A percentile compares a stretch with the other conserved stretches of the same genome.
Conservation (phyloP, 2,329 filamentous ascomycete genomes). For the Arthrobotrys iridis region DNA sequence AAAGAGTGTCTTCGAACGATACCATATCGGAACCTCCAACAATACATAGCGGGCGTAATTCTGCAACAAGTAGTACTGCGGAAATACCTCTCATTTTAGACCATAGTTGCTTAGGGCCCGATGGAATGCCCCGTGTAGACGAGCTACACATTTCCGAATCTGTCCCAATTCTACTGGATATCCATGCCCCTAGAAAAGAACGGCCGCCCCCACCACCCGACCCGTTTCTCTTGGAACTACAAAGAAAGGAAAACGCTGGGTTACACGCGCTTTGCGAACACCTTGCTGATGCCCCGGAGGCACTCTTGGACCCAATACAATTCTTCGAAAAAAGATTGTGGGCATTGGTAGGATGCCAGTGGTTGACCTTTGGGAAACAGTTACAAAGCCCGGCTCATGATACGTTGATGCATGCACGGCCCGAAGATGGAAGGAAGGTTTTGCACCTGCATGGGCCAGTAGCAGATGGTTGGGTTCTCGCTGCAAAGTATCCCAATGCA, state of each 20-base stretch:
- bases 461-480: constrained; percentile 54
- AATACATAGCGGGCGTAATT: constrained; percentile 49
- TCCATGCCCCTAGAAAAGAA: constrained; percentile 22
- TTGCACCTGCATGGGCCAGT: constrained; percentile 53
- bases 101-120: constrained; percentile 39
- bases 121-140: constrained; percentile 47
- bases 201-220: constrained; percentile 31
- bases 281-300: constrained; percentile 40
- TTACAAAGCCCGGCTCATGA: constrained; percentile 54
- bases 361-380: constrained; percentile 55
- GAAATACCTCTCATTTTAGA: constrained; percentile 52
- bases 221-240: constrained; percentile 37
- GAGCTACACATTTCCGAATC: constrained; percentile 37
- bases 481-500: constrained; percentile 55
- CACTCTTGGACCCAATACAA: constrained; percentile 29
- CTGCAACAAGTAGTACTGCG: constrained; percentile 45
- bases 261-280: constrained; percentile 47
- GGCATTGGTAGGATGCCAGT: constrained; percentile 52
- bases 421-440: constrained; percentile 45
- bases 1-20: constrained; percentile 51
- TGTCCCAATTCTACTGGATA: constrained; percentile 42
- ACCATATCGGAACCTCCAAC: constrained; percentile 53
- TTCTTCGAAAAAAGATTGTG: constrained; percentile 54
- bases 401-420: constrained; percentile 34
- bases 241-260: constrained; percentile 41